Conservation (phyloP, 306 rosid genomes). For the Begonia masoniana region DNA sequence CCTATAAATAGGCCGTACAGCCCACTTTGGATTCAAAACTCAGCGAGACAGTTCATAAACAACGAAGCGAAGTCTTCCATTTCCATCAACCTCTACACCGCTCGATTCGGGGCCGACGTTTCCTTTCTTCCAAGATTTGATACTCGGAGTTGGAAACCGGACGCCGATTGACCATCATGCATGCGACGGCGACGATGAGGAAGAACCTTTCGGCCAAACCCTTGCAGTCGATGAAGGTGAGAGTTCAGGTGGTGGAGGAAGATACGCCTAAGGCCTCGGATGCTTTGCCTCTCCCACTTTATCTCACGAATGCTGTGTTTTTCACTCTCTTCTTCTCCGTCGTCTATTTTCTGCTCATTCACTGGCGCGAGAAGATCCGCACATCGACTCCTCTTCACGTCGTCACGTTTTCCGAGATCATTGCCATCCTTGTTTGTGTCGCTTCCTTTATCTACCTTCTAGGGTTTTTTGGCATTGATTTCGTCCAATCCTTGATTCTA, state of each 20-base stretch:
- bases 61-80: not conserved
- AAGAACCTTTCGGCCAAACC: not conserved
- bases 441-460: conserved; percentile 15
- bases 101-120: conserved; percentile 9
- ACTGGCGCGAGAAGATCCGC: conserved; percentile 18
- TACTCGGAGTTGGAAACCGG: not conserved
- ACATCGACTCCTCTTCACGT: conserved; percentile 14
- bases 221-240: conserved; percentile 3
- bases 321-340: conserved; percentile 16
- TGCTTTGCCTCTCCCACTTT: conserved; percentile 11
- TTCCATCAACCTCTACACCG: not conserved
- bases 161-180: not conserved
- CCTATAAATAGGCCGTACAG: too few relatives aligned
- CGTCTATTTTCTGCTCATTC: conserved; percentile 11
- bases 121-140: not conserved
- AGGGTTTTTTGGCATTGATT: conserved; percentile 14
- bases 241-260: conserved; percentile 6
- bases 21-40: too few relatives aligned
- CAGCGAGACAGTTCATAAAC: too few relatives aligned
- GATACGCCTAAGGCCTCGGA: conserved; percentile 7
- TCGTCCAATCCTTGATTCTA: conserved; percentile 11
- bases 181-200: not conserved
- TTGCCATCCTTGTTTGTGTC: conserved; percentile 5
- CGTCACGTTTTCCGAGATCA: conserved; percentile 13
- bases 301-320: conserved; percentile 11